Evolutionary conservation across 2,329 filamentous ascomycete species (phyloP).

Genomic region (Emergomyces africanus): DNA sequence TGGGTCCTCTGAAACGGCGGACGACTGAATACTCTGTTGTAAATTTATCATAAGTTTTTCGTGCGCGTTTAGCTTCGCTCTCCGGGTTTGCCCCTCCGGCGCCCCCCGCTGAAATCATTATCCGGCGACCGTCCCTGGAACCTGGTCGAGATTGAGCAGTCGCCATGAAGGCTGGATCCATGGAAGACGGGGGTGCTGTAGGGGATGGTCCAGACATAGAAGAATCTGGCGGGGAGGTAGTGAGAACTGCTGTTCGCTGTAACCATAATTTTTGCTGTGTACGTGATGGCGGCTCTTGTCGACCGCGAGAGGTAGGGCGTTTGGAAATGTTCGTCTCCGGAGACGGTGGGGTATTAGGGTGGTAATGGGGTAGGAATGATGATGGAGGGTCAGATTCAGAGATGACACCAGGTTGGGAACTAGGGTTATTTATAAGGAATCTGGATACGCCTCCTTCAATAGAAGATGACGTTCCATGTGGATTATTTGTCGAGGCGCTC

Average conservation of each 20-base stretch:
- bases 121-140: slow-evolving; percentile 8
- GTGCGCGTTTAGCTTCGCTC: slow-evolving; percentile 28
- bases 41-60: slow-evolving; percentile 33
- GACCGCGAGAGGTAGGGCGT: slow-evolving; percentile 23
- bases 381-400: slow-evolving; percentile 34
- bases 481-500: slow-evolving; percentile 18
- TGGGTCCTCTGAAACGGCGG: slow-evolving; percentile 33
- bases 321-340: slow-evolving; percentile 20
- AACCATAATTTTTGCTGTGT: slow-evolving; percentile 38
- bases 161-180: slow-evolving; percentile 24
- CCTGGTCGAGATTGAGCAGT: slow-evolving; percentile 19
- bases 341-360: slow-evolving; percentile 33
- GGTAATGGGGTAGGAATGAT: slow-evolving; percentile 36
- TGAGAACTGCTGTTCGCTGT: slow-evolving; percentile 32
- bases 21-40: slow-evolving; percentile 33
- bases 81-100: slow-evolving; percentile 14
- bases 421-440: slow-evolving; percentile 28
- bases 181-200: slow-evolving; percentile 20
- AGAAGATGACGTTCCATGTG: slow-evolving; percentile 33
- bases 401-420: slow-evolving; percentile 17
- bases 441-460: slow-evolving; percentile 35
- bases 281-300: slow-evolving; percentile 30
- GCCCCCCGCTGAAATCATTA: slow-evolving; percentile 3
- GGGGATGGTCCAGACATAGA: slow-evolving; percentile 20
- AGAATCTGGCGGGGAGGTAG: slow-evolving; percentile 31